Conservation (phyloP, 352 stramenopile genomes). For the Globisporangium radiosum region DNA sequence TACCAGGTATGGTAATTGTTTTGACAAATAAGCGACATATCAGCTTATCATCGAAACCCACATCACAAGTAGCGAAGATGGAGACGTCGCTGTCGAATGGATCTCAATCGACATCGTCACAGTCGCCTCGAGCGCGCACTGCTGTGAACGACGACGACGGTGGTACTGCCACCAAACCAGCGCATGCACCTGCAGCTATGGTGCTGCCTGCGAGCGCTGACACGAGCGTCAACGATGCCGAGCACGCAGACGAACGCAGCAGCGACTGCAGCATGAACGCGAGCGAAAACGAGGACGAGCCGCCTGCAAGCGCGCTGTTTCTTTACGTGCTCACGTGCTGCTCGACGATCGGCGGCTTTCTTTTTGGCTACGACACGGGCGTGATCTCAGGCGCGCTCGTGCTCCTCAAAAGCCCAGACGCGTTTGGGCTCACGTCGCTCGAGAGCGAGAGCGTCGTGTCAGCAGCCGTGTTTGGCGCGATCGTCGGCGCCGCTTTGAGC, state of each 20-base stretch:
- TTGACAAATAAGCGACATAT: no score
- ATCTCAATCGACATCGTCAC: no score
- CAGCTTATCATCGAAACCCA: no score
- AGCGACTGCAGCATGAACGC: not conserved
- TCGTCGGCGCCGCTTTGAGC: slow-evolving; percentile 48
- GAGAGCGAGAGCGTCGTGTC: slow-evolving; percentile 68
- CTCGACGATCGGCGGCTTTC: slow-evolving; percentile 69
- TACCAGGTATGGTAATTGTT: no score
- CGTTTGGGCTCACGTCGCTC: slow-evolving; percentile 46
- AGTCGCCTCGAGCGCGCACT: no score
- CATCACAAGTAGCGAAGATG: no score
- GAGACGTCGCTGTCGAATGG: no score
- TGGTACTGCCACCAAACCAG: not conserved
- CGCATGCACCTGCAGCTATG: no score
- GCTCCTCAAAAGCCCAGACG: slow-evolving; percentile 54
- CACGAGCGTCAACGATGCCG: not conserved
- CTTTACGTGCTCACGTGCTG: slow-evolving; percentile 63
- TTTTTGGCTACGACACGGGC: slow-evolving; percentile 82
- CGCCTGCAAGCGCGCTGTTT: slow-evolving; percentile 17
- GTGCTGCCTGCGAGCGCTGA: no score
- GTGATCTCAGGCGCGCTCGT: slow-evolving; percentile 76
- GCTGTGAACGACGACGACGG: no score
- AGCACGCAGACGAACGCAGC: not conserved
- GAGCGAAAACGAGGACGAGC: not conserved
- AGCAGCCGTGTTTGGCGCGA: slow-evolving; percentile 66